Percentiles rank a stretch among this genome's conserved stretches.
Evolutionary conservation across 768 basidiomycete species (phyloP).

Genomic region (Psilocybe cubensis): DNA sequence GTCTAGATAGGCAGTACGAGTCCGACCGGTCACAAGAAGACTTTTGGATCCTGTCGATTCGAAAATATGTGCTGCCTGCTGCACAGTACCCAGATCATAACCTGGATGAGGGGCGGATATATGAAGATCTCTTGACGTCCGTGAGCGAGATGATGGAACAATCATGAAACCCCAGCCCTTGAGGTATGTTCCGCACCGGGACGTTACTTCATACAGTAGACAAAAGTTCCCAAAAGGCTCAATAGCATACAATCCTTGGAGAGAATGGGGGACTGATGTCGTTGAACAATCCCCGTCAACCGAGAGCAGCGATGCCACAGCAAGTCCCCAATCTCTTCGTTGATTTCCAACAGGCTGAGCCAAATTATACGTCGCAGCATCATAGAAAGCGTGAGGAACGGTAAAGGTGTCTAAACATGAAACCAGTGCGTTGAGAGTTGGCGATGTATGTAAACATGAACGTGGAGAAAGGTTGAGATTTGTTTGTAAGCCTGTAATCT

Average conservation of each 20-base stretch:
- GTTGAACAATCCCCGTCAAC: slow-evolving; percentile 19
- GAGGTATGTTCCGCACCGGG: slow-evolving; percentile 13
- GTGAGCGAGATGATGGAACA: slow-evolving; percentile 11
- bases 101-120: slow-evolving; percentile 50
- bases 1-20: slow-evolving; percentile 34
- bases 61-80: slow-evolving; percentile 46
- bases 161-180: slow-evolving; percentile 29
- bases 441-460: slow-evolving; percentile 12
- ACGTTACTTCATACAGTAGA: slow-evolving; percentile 22
- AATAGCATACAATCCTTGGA: slow-evolving; percentile 21
- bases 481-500: not conserved
- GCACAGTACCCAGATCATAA: slow-evolving; percentile 39
- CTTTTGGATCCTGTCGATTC: slow-evolving; percentile 40
- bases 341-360: slow-evolving; percentile 23
- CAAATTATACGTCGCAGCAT: slow-evolving; percentile 14
- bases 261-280: slow-evolving; percentile 12
- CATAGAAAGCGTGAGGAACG: slow-evolving; percentile 21
- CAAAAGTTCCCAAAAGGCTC: slow-evolving; percentile 19
- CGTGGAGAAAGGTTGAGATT: slow-evolving; percentile 4
- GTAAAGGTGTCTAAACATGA: slow-evolving; percentile 34
- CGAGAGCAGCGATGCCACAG: slow-evolving; percentile 14
- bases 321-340: slow-evolving; percentile 18
- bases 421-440: slow-evolving; percentile 16
- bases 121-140: slow-evolving; percentile 36
- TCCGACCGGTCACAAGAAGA: slow-evolving; percentile 45